Base-by-base conservation (phyloP, 2,329 filamentous ascomycete species). In the Akanthomyces muscarius region DNA sequence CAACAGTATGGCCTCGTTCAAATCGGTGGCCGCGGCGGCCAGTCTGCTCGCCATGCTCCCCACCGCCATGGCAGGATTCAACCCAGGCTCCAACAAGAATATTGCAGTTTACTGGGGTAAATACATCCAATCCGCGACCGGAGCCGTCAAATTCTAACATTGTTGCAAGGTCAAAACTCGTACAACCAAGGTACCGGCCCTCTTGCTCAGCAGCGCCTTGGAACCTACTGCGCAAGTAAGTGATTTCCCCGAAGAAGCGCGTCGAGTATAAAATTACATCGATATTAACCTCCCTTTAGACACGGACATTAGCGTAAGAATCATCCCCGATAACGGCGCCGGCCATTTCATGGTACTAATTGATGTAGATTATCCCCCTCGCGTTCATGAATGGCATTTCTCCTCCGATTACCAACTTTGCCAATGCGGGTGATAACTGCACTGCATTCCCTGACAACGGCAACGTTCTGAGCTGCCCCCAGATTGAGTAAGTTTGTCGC, bases 41-140 rank as follows among this genome's bases (percentile, higher is more conserved):
- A 64, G 68, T 65, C 36, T 68, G 41, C 64, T 73, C 21, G 66
- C 67, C 57, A 53, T 66, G 21, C 64, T 73, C 21, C 73, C 76
- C 6, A 64, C 69, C 2, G 73, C 68, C 21, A 66, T 74, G 41
- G 79, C 78, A 23, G 78, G 76, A 14, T 82, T 85, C 67, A 74
- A 80, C 65, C 65, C 81, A 5, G 70, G 69, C n/a, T 78, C 80
- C 1, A 68, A 70, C 2, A 77, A 72, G 56, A 89, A 89, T 68
- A 70, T 90, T 61, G 86, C 83, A 30, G 78, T 89, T 1, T 90
- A 90, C 72, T 90, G 87, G 87, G 88, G 86, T 77, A 73, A 68
- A 73, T 61, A 28, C 14, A 28, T 28, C 16, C 38, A 41, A 23
- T 2, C 11, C 23, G 11, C 16, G 33, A 30, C 6, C 3, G 36